Percentiles rank a stretch among this genome's conserved stretches.
phyloP scores from a whole-genome alignment of 2,329 filamentous ascomycete species.

The Sphaerulina populicola region DNA sequence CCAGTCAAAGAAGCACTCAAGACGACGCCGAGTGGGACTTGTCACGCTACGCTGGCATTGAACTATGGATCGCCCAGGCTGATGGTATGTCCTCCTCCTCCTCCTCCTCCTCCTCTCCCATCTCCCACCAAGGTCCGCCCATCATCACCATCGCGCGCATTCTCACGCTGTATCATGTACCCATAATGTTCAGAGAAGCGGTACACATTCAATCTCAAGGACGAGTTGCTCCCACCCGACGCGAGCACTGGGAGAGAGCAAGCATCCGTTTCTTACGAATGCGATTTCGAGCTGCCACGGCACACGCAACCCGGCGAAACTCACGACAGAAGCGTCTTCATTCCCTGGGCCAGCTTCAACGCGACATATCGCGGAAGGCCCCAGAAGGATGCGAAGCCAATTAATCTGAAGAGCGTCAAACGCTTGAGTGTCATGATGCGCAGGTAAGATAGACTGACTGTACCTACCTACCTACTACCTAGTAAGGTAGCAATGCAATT shows the following conservation, averaged over 20 bases:
- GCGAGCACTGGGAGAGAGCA: conserved; percentile 60
- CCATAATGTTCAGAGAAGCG: conserved; percentile 46
- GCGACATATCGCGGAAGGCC: conserved; percentile 65
- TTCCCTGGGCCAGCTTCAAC: conserved; percentile 58
- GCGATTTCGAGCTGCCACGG: conserved; percentile 48
- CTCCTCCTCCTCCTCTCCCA: too few species aligned
- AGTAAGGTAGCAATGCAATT: neutral
- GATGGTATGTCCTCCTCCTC: conserved; percentile 13
- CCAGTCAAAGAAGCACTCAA: conserved; percentile 60
- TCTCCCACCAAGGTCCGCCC: neutral
- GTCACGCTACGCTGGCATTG: conserved; percentile 43
- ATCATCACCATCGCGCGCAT: neutral
- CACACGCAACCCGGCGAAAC: conserved; percentile 22
- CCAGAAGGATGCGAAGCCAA: conserved; percentile 49
- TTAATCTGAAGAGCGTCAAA: conserved; percentile 55
- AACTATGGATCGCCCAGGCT: conserved; percentile 17
- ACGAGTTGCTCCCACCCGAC: conserved; percentile 51
- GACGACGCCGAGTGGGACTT: conserved; percentile 57
- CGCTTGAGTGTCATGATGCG: conserved; percentile 71
- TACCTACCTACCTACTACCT: too few species aligned
- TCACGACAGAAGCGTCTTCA: conserved; percentile 39
- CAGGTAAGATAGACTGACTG: conserved; percentile 49
- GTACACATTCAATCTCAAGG: conserved; percentile 70
- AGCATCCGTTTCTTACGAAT: conserved; percentile 66
- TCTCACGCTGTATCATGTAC: conserved; percentile 1